Percentiles rank a stretch among this genome's conserved stretches.
Conservation (phyloP, 2,329 filamentous ascomycete genomes). For the Epichloe glyceriae region DNA sequence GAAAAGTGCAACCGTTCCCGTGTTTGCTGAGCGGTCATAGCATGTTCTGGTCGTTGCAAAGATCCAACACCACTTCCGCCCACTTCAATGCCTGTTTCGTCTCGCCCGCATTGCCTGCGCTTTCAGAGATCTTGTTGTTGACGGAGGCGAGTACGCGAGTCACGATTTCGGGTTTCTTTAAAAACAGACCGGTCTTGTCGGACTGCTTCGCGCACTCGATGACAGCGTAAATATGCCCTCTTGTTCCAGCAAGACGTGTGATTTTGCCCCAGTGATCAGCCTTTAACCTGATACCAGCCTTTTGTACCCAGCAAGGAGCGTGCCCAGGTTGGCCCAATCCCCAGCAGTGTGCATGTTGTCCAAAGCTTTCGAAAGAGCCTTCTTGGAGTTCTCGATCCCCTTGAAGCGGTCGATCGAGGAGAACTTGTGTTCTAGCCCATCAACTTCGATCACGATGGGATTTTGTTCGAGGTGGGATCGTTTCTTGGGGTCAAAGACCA, state of each 20-base stretch:
- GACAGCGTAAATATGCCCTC: constrained; percentile 30
- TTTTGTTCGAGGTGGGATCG: constrained; percentile 37
- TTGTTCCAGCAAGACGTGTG: constrained; percentile 26
- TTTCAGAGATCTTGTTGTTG: constrained; percentile 26
- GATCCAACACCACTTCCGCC: constrained; percentile 34
- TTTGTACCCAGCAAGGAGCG: constrained; percentile 37
- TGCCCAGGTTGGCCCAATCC: constrained; percentile 40
- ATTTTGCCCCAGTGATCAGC: constrained; percentile 24
- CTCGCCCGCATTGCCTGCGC: constrained; percentile 20
- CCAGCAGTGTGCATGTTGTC: constrained; percentile 31
- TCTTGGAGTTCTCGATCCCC: constrained; percentile 30
- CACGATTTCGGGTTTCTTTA: constrained; percentile 29
- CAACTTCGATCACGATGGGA: constrained; percentile 45
- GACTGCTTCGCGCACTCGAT: constrained; percentile 37
- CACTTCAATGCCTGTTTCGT: constrained; percentile 31
- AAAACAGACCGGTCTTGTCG: constrained; percentile 30
- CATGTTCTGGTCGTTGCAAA: constrained; percentile 33
- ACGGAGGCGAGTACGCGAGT: constrained; percentile 15
- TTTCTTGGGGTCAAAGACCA: constrained; percentile 36
- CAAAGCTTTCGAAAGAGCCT: constrained; percentile 25
- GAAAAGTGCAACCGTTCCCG: constrained; percentile 14
- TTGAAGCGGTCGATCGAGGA: constrained; percentile 28
- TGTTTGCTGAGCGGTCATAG: constrained; percentile 7
- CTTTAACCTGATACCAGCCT: constrained; percentile 27
- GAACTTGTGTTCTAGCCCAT: constrained; percentile 41